phyloP scores from a whole-genome alignment of 2,329 filamentous ascomycete species.

The Emericellopsis atlantica region DNA sequence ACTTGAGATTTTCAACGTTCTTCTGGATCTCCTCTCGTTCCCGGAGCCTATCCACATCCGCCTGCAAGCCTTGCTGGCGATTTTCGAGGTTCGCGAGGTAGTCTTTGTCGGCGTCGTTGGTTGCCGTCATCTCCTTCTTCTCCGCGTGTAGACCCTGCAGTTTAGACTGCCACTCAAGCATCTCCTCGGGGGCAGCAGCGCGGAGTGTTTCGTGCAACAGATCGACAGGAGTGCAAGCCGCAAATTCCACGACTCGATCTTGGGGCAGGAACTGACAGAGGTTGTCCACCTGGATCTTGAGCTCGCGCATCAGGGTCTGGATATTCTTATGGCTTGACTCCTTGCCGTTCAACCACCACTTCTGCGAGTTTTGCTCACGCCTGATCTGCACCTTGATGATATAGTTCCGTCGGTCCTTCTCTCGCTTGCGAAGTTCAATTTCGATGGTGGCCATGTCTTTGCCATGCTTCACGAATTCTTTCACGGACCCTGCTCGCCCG shows the following conservation, averaged over 20 bases:
- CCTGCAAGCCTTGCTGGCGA: slow-evolving; percentile 62
- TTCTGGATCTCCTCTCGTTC: slow-evolving; percentile 60
- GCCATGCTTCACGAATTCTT: slow-evolving; percentile 90
- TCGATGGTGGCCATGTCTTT: slow-evolving; percentile 68
- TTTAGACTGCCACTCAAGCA: slow-evolving; percentile 65
- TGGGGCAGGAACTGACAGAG: slow-evolving; percentile 95
- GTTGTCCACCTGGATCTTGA: slow-evolving; percentile 94
- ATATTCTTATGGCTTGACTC: slow-evolving; percentile 51
- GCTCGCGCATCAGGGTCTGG: slow-evolving; percentile 50
- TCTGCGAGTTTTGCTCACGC: slow-evolving; percentile 67
- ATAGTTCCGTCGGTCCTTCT: slow-evolving; percentile 49
- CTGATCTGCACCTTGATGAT: slow-evolving; percentile 66
- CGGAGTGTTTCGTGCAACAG: slow-evolving; percentile 77
- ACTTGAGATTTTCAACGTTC: slow-evolving; percentile 51
- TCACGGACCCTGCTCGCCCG: slow-evolving; percentile 71
- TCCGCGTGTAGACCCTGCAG: slow-evolving; percentile 59
- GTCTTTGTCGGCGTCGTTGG: slow-evolving; percentile 46
- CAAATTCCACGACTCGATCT: slow-evolving; percentile 91
- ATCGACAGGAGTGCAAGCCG: slow-evolving; percentile 67
- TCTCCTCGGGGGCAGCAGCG: slow-evolving; percentile 71
- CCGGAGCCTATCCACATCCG: slow-evolving; percentile 70
- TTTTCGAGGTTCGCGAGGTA: slow-evolving; percentile 54
- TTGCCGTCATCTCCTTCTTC: slow-evolving; percentile 49
- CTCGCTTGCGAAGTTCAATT: slow-evolving; percentile 68
- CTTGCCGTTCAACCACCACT: slow-evolving; percentile 66